phyloP scores from a whole-genome alignment of 2,329 filamentous ascomycete genomes.

The Monosporascus cannonballus region DNA sequence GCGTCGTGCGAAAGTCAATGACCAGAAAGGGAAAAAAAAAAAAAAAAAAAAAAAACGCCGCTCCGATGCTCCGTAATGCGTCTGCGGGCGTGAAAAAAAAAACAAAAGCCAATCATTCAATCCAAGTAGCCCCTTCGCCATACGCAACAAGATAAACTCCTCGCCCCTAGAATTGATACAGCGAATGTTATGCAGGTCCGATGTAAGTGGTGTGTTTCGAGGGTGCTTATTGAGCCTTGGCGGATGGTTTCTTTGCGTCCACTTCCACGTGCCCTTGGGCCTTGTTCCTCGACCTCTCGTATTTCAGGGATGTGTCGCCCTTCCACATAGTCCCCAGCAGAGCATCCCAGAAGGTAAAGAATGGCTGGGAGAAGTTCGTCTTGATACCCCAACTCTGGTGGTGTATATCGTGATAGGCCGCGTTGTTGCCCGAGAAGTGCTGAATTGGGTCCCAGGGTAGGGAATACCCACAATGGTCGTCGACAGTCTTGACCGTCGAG shows the following conservation, averaged over 20 bases:
- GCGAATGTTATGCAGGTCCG: neutral
- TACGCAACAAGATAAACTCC: neutral
- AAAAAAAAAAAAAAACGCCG: neutral
- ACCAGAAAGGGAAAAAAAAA: neutral
- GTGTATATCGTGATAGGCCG: constrained; percentile 94
- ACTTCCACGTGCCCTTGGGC: constrained; percentile 34
- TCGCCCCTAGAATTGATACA: neutral
- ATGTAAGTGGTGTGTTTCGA: neutral
- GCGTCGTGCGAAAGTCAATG: too few relatives aligned
- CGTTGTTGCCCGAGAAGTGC: constrained; percentile 89
- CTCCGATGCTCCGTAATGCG: neutral
- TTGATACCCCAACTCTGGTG: constrained; percentile 99
- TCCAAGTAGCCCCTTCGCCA: neutral
- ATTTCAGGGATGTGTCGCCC: constrained; percentile 47
- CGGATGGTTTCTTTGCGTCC: constrained; percentile 37
- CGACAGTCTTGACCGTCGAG: constrained; percentile 92
- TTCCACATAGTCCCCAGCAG: constrained; percentile 77
- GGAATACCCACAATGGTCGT: constrained; percentile 95
- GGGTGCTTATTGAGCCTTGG: constrained; percentile 19
- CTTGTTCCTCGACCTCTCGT: constrained; percentile 35
- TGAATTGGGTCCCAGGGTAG: constrained; percentile 94
- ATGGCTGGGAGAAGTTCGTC: constrained; percentile 84
- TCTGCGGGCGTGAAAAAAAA: neutral
- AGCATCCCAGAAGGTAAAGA: constrained; percentile 93
- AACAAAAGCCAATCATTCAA: neutral